A percentile compares a stretch with the other conserved stretches of the same genome.
phyloP scores from a whole-genome alignment of 257 asterid genomes.

The Solanum ossicruentum region DNA sequence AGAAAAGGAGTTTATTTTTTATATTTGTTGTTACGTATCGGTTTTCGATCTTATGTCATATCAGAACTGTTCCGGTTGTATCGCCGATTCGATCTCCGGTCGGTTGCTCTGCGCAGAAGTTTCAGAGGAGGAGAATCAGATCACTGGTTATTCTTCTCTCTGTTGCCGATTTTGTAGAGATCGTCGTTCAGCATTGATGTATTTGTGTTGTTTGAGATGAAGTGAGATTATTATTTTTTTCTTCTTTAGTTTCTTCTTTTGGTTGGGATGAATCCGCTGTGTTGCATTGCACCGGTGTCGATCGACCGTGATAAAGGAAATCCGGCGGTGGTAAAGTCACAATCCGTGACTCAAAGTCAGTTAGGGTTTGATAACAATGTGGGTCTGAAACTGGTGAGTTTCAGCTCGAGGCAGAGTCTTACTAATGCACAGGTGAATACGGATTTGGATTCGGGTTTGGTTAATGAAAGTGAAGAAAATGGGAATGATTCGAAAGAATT shows the following conservation, averaged over 20 bases:
- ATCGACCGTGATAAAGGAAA: conserved; percentile 63
- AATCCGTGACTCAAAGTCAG: conserved; percentile 23
- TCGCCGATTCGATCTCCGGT: conserved; percentile 57
- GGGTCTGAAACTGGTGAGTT: conserved; percentile 24
- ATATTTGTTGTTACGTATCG: not conserved
- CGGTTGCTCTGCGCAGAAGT: conserved; percentile 19
- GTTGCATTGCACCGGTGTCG: conserved; percentile 99
- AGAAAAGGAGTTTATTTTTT: not conserved
- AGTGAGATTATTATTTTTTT: not conserved
- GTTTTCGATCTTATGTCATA: conserved; percentile 34
- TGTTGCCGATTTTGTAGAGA: not conserved
- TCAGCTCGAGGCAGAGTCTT: conserved; percentile 55
- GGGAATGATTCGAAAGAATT: conserved; percentile 18
- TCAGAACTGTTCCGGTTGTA: conserved; percentile 13
- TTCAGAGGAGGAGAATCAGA: not conserved
- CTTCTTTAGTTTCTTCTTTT: no score
- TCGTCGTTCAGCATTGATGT: conserved; percentile 11
- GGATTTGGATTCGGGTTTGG: conserved; percentile 15
- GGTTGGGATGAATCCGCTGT: conserved; percentile 73
- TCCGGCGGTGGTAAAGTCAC: conserved; percentile 50
- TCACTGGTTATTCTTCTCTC: not conserved
- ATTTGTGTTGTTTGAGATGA: not conserved
- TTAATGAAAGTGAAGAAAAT: conserved; percentile 21
- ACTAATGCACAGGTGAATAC: conserved; percentile 30
- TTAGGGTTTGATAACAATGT: conserved; percentile 23